Evolutionary conservation across 768 basidiomycete species (phyloP).

Genomic region (Lyophyllum decastes): DNA sequence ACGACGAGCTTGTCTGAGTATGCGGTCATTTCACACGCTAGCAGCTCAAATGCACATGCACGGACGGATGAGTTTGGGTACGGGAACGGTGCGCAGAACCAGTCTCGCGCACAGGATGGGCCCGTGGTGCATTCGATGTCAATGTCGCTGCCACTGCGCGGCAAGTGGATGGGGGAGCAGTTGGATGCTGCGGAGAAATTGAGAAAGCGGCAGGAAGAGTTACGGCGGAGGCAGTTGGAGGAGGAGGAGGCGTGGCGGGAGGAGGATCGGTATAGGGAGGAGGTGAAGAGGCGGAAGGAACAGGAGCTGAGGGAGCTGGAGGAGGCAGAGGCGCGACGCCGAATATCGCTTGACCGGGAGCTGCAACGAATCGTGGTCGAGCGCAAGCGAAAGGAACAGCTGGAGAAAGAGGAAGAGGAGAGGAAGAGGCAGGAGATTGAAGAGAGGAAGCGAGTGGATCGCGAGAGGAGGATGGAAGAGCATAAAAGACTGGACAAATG

Average conservation of each 20-base stretch:
- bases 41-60: slow-evolving; percentile 29
- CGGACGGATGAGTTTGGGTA: slow-evolving; percentile 19
- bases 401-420: slow-evolving; percentile 50
- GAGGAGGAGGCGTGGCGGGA: slow-evolving; percentile 43
- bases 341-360: slow-evolving; percentile 40
- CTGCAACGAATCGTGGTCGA: slow-evolving; percentile 35
- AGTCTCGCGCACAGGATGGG: neutral
- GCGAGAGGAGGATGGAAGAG: slow-evolving; percentile 51
- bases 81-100: slow-evolving; percentile 11
- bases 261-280: slow-evolving; percentile 44
- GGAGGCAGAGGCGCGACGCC: slow-evolving; percentile 45
- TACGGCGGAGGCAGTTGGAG: slow-evolving; percentile 32
- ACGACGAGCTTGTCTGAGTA: slow-evolving; percentile 42
- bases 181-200: slow-evolving; percentile 36
- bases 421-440: slow-evolving; percentile 42
- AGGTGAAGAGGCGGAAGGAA: slow-evolving; percentile 43
- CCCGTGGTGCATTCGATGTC: slow-evolving; percentile 8
- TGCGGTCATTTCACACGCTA: slow-evolving; percentile 37
- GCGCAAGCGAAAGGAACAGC: slow-evolving; percentile 36
- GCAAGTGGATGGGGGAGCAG: slow-evolving; percentile 37
- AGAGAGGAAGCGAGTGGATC: slow-evolving; percentile 46
- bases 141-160: slow-evolving; percentile 29
- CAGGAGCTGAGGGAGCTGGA: slow-evolving; percentile 38
- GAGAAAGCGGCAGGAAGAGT: slow-evolving; percentile 30
- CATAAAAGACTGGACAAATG: slow-evolving; percentile 53